phyloP scores from a whole-genome alignment of 2,329 filamentous ascomycete genomes.

The Diaporthe sp. region DNA sequence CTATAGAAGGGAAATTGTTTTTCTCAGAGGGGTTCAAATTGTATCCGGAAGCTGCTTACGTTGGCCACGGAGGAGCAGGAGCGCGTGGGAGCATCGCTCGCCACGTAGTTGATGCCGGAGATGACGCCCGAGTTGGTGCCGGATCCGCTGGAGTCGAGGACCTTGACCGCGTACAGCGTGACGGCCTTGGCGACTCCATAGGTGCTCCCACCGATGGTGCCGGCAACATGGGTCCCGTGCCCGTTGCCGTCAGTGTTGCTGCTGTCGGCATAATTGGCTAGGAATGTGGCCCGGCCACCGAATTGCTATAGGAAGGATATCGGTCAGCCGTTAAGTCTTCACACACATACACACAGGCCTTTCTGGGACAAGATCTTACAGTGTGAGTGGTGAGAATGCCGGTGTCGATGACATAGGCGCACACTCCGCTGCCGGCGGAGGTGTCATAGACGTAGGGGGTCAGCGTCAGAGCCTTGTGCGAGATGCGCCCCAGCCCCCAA shows the following conservation, averaged over 20 bases:
- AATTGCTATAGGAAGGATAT: slow-evolving; percentile 42
- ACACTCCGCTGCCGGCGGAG: slow-evolving; percentile 47
- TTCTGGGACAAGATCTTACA: background rate
- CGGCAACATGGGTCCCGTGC: slow-evolving; percentile 53
- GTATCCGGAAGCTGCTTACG: no score
- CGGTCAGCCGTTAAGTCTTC: background rate
- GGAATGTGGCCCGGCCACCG: slow-evolving; percentile 47
- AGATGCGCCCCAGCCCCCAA: slow-evolving; percentile 49
- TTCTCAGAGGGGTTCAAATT: no score
- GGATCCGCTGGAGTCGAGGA: slow-evolving; percentile 42
- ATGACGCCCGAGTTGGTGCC: slow-evolving; percentile 41
- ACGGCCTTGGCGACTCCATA: slow-evolving; percentile 51
- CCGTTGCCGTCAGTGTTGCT: slow-evolving; percentile 46
- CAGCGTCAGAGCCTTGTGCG: slow-evolving; percentile 40
- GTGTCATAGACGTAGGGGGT: slow-evolving; percentile 46
- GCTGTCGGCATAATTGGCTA: slow-evolving; percentile 46
- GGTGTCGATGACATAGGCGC: slow-evolving; percentile 61
- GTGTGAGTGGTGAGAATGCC: slow-evolving; percentile 56
- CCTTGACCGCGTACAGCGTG: slow-evolving; percentile 50
- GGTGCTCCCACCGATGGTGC: slow-evolving; percentile 47
- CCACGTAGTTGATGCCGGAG: slow-evolving; percentile 44
- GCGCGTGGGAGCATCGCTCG: background rate
- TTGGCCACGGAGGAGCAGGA: slow-evolving; percentile 26
- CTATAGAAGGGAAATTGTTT: no score
- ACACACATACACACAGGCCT: background rate